These are phyloP conservation scores for Candida smagusa DNA, from an alignment of 1,139 yeast genomes.

Conservation along the genomic window DNA sequence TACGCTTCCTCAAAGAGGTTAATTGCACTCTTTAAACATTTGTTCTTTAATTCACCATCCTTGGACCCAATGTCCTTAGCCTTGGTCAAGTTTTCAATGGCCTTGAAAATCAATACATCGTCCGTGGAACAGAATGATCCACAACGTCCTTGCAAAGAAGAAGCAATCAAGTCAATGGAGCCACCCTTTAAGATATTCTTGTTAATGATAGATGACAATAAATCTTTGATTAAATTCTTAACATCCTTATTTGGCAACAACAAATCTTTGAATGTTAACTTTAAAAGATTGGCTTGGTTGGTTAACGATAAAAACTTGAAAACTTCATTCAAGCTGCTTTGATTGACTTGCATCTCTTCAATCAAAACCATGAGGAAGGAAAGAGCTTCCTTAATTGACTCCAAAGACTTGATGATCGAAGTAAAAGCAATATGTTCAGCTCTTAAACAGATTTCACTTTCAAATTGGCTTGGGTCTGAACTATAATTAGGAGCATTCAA, in stretches of 20 bases:
- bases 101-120: constrained; percentile 91
- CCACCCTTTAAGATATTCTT: constrained; percentile 89
- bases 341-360: constrained; percentile 62
- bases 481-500: constrained; percentile 49
- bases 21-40: constrained; percentile 73
- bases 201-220: constrained; percentile 84
- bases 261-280: constrained; percentile 68
- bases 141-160: constrained; percentile 86
- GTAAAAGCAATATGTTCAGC: constrained; percentile 91
- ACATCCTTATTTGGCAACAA: constrained; percentile 62
- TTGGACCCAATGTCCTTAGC: constrained; percentile 74
- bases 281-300: constrained; percentile 64
- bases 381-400: constrained; percentile 82
- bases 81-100: constrained; percentile 83
- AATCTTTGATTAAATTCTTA: constrained; percentile 77
- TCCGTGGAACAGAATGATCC: constrained; percentile 93
- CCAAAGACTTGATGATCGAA: constrained; percentile 70
- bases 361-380: constrained; percentile 80
- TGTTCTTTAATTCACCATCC: constrained; percentile 67
- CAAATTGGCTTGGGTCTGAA: constrained; percentile 46
- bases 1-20: constrained; percentile 77
- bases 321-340: constrained; percentile 53
- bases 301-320: constrained; percentile 66
- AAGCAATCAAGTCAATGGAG: constrained; percentile 85
- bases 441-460: constrained; percentile 70